phyloP scores from a whole-genome alignment of 75 land plant genomes.

The Cunninghamia lanceolata region DNA sequence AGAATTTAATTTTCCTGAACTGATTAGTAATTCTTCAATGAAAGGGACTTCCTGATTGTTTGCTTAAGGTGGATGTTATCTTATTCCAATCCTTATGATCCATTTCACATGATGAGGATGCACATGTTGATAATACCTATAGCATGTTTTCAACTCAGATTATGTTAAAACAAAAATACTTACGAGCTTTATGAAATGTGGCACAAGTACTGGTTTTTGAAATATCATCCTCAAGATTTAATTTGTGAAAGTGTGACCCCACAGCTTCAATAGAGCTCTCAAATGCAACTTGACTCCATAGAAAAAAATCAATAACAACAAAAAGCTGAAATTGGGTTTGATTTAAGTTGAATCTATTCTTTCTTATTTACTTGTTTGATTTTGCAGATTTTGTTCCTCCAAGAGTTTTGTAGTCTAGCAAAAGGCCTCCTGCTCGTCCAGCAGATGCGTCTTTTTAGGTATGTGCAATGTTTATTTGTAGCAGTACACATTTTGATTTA shows the following conservation, averaged over 20 bases:
- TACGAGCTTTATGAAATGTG: too few relatives aligned
- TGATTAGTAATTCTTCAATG: neutral
- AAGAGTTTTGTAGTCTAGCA: slow-evolving; percentile 85
- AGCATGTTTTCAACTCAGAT: neutral
- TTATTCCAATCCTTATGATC: neutral
- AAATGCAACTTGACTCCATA: too few relatives aligned
- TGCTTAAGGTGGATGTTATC: neutral
- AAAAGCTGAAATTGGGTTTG: neutral
- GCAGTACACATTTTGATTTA: neutral
- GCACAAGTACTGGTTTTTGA: neutral
- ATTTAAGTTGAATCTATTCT: neutral
- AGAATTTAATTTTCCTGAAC: neutral
- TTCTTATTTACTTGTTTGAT: neutral
- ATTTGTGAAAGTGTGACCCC: neutral
- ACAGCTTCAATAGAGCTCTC: neutral
- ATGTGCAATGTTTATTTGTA: neutral
- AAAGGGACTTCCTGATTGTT: neutral
- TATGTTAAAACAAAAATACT: too few relatives aligned
- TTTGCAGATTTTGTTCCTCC: slow-evolving; percentile 73
- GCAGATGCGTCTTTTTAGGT: slow-evolving; percentile 80
- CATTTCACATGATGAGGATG: neutral
- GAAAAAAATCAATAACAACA: neutral
- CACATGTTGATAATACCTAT: neutral
- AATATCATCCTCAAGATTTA: neutral
- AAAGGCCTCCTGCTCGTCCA: slow-evolving; percentile 75